These are phyloP conservation scores for Penicillium sp. DNA, from an alignment of 2,329 filamentous ascomycete genomes.

Conservation along the genomic window DNA sequence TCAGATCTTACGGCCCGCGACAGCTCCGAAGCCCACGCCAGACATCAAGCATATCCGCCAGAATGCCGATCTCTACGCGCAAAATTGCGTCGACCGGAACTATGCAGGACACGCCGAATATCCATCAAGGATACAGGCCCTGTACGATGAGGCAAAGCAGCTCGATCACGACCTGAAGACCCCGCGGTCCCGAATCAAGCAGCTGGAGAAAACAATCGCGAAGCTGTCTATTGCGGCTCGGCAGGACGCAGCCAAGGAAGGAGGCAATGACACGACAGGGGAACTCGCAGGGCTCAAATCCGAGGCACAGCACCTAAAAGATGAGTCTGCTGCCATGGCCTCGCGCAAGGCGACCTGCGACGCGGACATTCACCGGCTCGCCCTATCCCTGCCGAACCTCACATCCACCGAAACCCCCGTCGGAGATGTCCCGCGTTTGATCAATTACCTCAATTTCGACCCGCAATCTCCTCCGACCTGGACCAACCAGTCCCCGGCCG, in stretches of 20 bases:
- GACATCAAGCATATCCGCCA: conserved; percentile 89
- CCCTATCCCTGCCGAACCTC: conserved; percentile 79
- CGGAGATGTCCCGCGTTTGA: conserved; percentile 61
- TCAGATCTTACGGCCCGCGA: conserved; percentile 56
- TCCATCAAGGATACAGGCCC: conserved; percentile 52
- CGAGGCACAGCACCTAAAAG: conserved; percentile 42
- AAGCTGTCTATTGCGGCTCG: conserved; percentile 30
- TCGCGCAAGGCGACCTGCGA: conserved; percentile 34
- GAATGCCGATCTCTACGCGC: conserved; percentile 73
- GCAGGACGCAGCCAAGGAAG: conserved; percentile 15
- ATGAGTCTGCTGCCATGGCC: conserved; percentile 33
- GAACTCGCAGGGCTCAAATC: conserved; percentile 30
- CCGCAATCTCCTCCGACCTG: conserved; percentile 44
- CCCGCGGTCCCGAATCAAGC: conserved; percentile 44
- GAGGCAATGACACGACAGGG: conserved; percentile 5
- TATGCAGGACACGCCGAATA: conserved; percentile 59
- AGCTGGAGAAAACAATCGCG: conserved; percentile 43
- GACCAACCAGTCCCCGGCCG: conserved; percentile 19
- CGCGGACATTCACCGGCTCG: conserved; percentile 69
- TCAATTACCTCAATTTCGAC: conserved; percentile 77
- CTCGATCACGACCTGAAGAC: conserved; percentile 41
- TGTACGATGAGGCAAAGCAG: conserved; percentile 37
- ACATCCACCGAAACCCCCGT: conserved; percentile 74
- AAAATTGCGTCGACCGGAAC: conserved; percentile 83
- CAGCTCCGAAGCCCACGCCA: conserved; percentile 73